Evolutionary conservation across 1,284 basidiomycete species (phyloP), one percentile per base, ranked within the genome.

Genomic region (Boletus sp.): DNA sequence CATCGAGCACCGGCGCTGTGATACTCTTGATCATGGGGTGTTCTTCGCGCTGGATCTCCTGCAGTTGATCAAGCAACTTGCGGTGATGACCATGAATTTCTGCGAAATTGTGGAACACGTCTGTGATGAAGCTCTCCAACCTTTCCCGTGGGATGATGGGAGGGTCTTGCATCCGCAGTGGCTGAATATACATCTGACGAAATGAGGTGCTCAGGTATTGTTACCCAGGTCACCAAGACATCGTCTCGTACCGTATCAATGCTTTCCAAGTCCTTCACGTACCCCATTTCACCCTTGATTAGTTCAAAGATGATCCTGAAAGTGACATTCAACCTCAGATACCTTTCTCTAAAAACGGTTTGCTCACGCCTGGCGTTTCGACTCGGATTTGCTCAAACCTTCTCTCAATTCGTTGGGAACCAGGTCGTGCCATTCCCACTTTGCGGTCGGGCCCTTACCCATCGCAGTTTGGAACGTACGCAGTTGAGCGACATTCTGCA

Each of bases 271-370:
- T 99, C 97, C 57, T 88, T 88, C 13, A 97, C 91, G 71, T 98
- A 98, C 53, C 88, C 85, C 88, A 96, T 96, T 76, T 99, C 96
- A 58, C 91, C 92, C 68, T 96, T 91, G 69, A 99, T 96, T 50
- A 98, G 78, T 75, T 99, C 96, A 67, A 96, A 96, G 51, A 98
- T 96, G 63, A 92, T 86, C 44, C 92, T 94, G 61, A 35, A 61
- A 46, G 53, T 31, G 53, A 39, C 5, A 22, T 51, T 57, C 15
- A 59, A 20, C 31, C 48, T 41, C n/a, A 3, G 20, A 20, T 8
- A 18, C n/a, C 1, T 29, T 27, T 33, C 7, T n/a, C 50, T 11
- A 58, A 11, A 6, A 20, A 53, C 27, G 22, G 54, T n/a, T 33
- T 43, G 80, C 91, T 74, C 71, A 94, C 92, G 90, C 87, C 73